Evolutionary conservation across 495 filamentous ascomycete species (phyloP).

Genomic region (Annulohypoxylon moriforme): DNA sequence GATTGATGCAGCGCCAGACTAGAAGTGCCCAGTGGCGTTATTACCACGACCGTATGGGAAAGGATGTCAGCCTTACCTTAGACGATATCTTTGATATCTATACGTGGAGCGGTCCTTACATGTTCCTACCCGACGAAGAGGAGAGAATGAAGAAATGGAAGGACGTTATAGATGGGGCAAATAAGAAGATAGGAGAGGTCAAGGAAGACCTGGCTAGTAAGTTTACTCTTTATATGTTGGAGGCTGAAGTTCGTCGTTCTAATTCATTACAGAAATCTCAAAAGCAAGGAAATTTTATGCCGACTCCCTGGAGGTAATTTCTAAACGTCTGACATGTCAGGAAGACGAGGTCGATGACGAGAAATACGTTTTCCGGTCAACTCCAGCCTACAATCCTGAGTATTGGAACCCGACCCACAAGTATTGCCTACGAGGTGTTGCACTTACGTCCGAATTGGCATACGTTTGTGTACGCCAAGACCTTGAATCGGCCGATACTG

Average conservation of each 20-base stretch:
- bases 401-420: conserved; percentile 53
- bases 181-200: conserved; percentile 31
- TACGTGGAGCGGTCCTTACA: conserved; percentile 40
- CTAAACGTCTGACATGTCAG: conserved; percentile 50
- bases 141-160: conserved; percentile 36
- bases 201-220: conserved; percentile 29
- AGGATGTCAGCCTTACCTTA: conserved; percentile 29
- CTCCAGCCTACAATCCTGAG: conserved; percentile 40
- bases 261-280: conserved; percentile 39
- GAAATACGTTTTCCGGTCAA: conserved; percentile 43
- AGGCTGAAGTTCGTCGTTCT: conserved; percentile 16
- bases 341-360: conserved; percentile 46
- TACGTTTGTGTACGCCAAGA: conserved; percentile 53
- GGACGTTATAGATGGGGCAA: conserved; percentile 27
- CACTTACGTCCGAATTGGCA: conserved; percentile 47
- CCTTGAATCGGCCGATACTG: conserved; percentile 35
- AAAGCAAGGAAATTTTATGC: conserved; percentile 30
- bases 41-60: conserved; percentile 27
- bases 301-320: conserved; percentile 35
- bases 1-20: conserved; percentile 38
- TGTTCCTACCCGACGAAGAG: conserved; percentile 39
- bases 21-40: conserved; percentile 45
- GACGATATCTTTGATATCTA: conserved; percentile 44
- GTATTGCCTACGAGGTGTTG: conserved; percentile 57
- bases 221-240: not conserved